Percentiles rank a stretch among this genome's conserved stretches.
Conservation (phyloP, 208 protist species). For the Borovskyia barvae region DNA sequence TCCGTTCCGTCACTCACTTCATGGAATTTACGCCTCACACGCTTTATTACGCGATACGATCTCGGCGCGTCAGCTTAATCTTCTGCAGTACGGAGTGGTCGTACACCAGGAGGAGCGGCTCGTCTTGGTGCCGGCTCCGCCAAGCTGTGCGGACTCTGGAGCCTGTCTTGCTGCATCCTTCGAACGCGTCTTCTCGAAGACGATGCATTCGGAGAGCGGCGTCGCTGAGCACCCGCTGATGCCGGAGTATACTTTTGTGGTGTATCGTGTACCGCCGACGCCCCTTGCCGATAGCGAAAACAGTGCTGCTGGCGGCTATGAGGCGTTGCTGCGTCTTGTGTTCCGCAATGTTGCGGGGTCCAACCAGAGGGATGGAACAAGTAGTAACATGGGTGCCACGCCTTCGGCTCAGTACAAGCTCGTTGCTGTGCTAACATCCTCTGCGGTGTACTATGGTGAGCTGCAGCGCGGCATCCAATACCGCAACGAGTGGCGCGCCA, state of each 20-base stretch:
- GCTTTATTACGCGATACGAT: conserved; percentile 54
- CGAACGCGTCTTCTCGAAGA: conserved; percentile 37
- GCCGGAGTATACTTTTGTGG: conserved; percentile 77
- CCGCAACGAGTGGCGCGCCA: conserved; percentile 15
- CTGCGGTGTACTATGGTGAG: conserved; percentile 25
- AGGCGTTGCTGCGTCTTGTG: conserved; percentile 71
- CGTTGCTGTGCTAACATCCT: conserved; percentile 75
- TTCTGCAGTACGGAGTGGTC: conserved; percentile 82
- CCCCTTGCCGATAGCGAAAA: conserved; percentile 1
- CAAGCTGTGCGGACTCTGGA: conserved; percentile 44
- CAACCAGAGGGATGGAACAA: background rate
- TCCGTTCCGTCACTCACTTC: conserved; percentile 58
- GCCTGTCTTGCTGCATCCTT: conserved; percentile 57
- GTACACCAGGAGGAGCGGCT: conserved; percentile 60
- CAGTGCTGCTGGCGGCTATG: conserved; percentile 8
- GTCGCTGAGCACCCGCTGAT: conserved; percentile 58
- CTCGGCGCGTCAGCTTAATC: conserved; percentile 75
- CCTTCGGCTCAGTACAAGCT: conserved; percentile 68
- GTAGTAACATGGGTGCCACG: background rate
- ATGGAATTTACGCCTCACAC: conserved; percentile 47
- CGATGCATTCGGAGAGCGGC: conserved; percentile 19
- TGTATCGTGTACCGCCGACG: conserved; percentile 54
- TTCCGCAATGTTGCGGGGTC: conserved; percentile 70
- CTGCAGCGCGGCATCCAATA: conserved; percentile 24
- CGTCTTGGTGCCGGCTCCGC: conserved; percentile 60